phyloP scores from a whole-genome alignment of 2,329 filamentous ascomycete genomes.

The Bipolaris zeicola region DNA sequence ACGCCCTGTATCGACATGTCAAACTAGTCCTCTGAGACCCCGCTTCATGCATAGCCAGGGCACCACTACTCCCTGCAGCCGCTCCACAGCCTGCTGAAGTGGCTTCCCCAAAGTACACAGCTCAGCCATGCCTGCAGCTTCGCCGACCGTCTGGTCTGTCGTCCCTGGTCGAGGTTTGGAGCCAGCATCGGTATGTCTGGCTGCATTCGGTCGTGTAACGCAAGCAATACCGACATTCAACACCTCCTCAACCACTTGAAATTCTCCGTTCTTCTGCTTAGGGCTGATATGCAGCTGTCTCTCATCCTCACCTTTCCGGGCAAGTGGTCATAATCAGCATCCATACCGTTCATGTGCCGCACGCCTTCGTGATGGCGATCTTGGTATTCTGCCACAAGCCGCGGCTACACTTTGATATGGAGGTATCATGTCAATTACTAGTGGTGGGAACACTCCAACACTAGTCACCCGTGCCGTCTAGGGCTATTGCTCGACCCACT shows the following conservation, averaged over 20 bases:
- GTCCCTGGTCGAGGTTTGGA: constrained; percentile 14
- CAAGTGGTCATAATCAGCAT: constrained; percentile 12
- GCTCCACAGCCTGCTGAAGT: constrained; percentile 20
- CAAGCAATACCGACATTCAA: constrained; percentile 11
- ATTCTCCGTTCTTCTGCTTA: constrained; percentile 14
- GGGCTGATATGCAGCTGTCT: constrained; percentile 18
- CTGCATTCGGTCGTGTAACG: constrained; percentile 20
- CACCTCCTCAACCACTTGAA: constrained; percentile 11
- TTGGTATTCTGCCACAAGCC: constrained; percentile 16
- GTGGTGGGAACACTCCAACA: constrained; percentile 29
- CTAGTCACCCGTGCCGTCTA: constrained; percentile 16
- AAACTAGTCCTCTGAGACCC: background rate
- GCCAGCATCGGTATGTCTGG: constrained; percentile 20
- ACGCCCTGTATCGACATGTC: constrained; percentile 4
- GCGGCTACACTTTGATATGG: constrained; percentile 15
- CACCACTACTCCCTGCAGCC: constrained; percentile 23
- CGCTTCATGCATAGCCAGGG: constrained; percentile 2
- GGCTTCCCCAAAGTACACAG: constrained; percentile 19
- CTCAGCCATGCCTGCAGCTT: constrained; percentile 18
- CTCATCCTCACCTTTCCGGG: constrained; percentile 10
- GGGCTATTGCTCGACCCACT: constrained; percentile 18
- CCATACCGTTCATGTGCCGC: constrained; percentile 21
- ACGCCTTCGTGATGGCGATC: constrained; percentile 25
- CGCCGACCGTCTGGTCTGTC: constrained; percentile 16
- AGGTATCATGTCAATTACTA: constrained; percentile 19